Conservation (phyloP, 345 rosid species). For the Pugionium cornutum region DNA sequence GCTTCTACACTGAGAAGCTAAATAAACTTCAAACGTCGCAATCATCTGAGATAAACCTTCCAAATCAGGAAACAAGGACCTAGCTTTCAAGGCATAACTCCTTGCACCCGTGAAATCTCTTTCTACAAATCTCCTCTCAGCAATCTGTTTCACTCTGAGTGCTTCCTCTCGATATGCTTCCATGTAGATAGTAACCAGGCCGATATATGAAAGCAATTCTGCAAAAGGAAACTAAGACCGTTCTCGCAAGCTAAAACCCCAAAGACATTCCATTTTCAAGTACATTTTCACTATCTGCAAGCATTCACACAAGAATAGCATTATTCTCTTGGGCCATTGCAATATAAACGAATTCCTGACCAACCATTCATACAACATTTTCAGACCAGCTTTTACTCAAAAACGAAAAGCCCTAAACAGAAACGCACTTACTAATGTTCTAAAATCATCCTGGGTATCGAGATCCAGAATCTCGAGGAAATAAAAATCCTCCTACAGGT, state of each 20-base stretch:
- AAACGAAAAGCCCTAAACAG: neutral
- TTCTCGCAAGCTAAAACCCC: constrained; percentile 35
- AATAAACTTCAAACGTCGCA: constrained; percentile 86
- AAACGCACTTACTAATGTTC: constrained; percentile 11
- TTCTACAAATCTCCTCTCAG: constrained; percentile 80
- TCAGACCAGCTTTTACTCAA: constrained; percentile 3
- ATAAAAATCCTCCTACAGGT: neutral
- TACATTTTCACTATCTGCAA: constrained; percentile 53
- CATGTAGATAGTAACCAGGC: constrained; percentile 48
- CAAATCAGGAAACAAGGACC: constrained; percentile 66
- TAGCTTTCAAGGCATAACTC: constrained; percentile 80
- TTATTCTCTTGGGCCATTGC: constrained; percentile 21
- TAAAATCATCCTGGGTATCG: neutral
- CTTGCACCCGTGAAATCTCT: constrained; percentile 78
- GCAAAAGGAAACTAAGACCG: constrained; percentile 43
- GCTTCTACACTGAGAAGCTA: constrained; percentile 67
- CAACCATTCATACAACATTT: constrained; percentile 33
- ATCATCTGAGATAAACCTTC: constrained; percentile 96
- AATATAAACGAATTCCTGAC: constrained; percentile 15
- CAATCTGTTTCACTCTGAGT: constrained; percentile 74
- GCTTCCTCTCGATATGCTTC: constrained; percentile 80
- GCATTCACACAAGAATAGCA: constrained; percentile 17
- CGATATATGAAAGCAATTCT: constrained; percentile 38
- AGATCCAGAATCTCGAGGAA: constrained; percentile 23
- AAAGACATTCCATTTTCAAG: constrained; percentile 35